Evolutionary conservation across 129 eudicot species (phyloP), one percentile per base, ranked within the genome.

Genomic region (Artemisia argyi): DNA sequence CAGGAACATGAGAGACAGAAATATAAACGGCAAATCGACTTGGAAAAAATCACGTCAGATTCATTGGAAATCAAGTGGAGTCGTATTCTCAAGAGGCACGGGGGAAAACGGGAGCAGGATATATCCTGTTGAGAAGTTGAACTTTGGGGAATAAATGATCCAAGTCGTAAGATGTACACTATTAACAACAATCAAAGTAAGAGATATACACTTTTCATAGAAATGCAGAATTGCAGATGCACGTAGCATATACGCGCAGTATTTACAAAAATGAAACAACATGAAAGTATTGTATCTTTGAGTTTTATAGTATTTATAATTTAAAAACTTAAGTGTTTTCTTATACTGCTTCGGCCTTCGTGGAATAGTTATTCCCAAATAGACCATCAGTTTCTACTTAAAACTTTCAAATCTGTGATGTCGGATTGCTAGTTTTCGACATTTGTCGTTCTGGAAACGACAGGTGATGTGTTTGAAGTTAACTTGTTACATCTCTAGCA

Each of bases 51-150:
- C 58, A 13, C 20, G 12, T 72, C 69, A 66, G 20, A 48, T 58
- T 66, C 49, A 72, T 52, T 74, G 78, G 76, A 76, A 59, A 69
- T 48, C 71, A 48, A 76, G 56, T 53, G 64, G 70, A 10, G 30
- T 76, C 19, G 53, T 54, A 74, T 72, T 74, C 15, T 68, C 86
- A 52, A 19, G 52, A 26, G 30, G 47, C 48, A 77, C 71, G 50
- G 86, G 66, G 35, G 80, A 72, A 66, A 78, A 66, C 44, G 80
- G 65, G 47, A 71, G 76, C 63, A 81, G 84, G 72, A 71, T 77
- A 56, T 88, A 88, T 76, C 95, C 95, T 5, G 50, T 78, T 51
- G 95, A 83, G 10, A 88, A 85, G 84, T 63, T 88, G 13, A 80
- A 75, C 73, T 80, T 85, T 18, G 59, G 69, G 75, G 74, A 70